A percentile compares a stretch with the other conserved stretches of the same genome.
These are phyloP conservation scores for Cladophialophora exuberans DNA, from an alignment of 2,329 filamentous ascomycete genomes.

Conservation along the genomic window DNA sequence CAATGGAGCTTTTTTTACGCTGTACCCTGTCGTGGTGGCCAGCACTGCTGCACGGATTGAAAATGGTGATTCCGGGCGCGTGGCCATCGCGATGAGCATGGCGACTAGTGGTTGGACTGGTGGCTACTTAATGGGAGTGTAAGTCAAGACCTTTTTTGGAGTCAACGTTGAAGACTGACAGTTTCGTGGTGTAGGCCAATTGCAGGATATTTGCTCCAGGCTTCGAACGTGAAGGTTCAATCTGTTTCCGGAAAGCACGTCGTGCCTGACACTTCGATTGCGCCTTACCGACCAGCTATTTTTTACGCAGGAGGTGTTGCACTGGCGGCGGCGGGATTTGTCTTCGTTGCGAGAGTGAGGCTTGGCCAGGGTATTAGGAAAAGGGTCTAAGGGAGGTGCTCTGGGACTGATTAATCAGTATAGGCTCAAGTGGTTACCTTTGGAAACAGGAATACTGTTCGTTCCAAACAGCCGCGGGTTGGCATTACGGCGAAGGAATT, in stretches of 20 bases:
- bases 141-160: neutral
- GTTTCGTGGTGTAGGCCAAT: conserved; percentile 47
- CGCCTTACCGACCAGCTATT: conserved; percentile 63
- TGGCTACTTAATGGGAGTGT: conserved; percentile 62
- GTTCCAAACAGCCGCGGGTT: too few species aligned
- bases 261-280: conserved; percentile 42
- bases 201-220: conserved; percentile 62
- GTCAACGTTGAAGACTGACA: neutral
- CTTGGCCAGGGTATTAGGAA: conserved; percentile 34
- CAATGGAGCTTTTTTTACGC: conserved; percentile 67
- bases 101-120: conserved; percentile 63
- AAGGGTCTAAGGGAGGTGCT: conserved; percentile 21
- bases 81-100: conserved; percentile 64
- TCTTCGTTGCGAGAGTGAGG: conserved; percentile 49
- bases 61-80: conserved; percentile 38
- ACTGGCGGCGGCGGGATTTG: conserved; percentile 48
- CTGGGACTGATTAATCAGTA: neutral
- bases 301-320: conserved; percentile 63
- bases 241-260: neutral
- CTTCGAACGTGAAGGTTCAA: conserved; percentile 52
- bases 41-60: conserved; percentile 56
- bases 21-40: conserved; percentile 66
- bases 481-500: too few species aligned
- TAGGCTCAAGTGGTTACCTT: neutral
- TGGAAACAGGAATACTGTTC: too few species aligned